These are phyloP conservation scores for Clarireedia paspali DNA, from an alignment of 2,329 filamentous ascomycete species.

Conservation along the genomic window DNA sequence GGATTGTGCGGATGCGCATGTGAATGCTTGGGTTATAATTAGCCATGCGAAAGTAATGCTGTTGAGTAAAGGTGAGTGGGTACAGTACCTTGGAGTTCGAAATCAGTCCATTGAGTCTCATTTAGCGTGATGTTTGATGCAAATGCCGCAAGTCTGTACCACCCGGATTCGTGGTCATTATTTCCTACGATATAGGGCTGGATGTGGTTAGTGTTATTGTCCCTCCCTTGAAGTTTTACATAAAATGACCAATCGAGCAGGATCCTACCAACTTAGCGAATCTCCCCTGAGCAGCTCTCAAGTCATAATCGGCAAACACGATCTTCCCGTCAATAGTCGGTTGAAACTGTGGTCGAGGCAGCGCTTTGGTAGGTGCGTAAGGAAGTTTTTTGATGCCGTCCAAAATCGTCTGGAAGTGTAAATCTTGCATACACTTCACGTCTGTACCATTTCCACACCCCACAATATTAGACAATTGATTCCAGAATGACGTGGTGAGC, in stretches of 20 bases:
- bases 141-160: neutral
- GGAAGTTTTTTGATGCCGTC: neutral
- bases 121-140: neutral
- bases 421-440: neutral
- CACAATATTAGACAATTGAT: neutral
- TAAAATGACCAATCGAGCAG: neutral
- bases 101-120: neutral
- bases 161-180: conserved; percentile 27
- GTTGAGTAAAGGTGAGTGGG: conserved; percentile 17
- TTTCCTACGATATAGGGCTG: conserved; percentile 28
- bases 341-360: conserved; percentile 9
- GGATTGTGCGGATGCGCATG: conserved; percentile 26
- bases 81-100: conserved; percentile 20
- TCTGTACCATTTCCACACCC: neutral
- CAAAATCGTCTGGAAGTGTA: neutral
- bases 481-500: neutral
- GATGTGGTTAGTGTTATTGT: neutral
- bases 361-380: neutral
- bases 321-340: conserved; percentile 15
- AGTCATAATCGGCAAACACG: conserved; percentile 14
- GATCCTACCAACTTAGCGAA: conserved; percentile 10
- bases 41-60: conserved; percentile 5
- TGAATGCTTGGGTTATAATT: conserved; percentile 27
- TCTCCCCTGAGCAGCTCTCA: conserved; percentile 4
- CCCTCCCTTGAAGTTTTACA: neutral